Percentiles rank a stretch among this genome's conserved stretches.
Conservation (phyloP, 306 rosid genomes). For the Prunus dulcis region DNA sequence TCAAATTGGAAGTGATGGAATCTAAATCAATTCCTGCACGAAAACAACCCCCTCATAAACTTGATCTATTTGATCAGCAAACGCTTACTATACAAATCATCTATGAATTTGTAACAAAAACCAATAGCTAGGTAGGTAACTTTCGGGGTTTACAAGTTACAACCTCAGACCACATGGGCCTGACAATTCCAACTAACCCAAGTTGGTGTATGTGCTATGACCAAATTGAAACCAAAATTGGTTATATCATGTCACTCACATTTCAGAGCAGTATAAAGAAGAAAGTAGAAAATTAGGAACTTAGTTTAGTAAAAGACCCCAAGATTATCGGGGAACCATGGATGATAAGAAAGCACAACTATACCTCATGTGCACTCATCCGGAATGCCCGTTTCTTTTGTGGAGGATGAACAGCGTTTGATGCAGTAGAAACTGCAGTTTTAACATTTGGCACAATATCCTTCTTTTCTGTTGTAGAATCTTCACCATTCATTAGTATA, state of each 20-base stretch:
- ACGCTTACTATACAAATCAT: too few species aligned
- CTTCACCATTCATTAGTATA: conserved; percentile 27
- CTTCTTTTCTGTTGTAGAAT: conserved; percentile 29
- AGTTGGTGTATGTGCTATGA: neutral
- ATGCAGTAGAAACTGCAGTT: conserved; percentile 33
- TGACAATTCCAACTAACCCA: too few species aligned
- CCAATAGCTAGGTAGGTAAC: neutral
- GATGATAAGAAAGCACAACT: conserved; percentile 13
- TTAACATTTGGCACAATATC: conserved; percentile 22
- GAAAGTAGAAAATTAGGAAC: neutral
- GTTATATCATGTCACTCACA: neutral
- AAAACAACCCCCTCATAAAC: neutral
- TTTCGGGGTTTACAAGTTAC: too few species aligned
- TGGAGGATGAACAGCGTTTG: conserved; percentile 32
- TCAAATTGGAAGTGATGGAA: neutral
- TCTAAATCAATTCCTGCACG: neutral
- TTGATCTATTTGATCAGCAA: neutral
- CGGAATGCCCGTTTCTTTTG: conserved; percentile 61
- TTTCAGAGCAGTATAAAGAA: neutral
- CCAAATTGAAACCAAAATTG: neutral
- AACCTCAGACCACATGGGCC: too few species aligned
- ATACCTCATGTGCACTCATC: conserved; percentile 95
- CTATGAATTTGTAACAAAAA: too few species aligned
- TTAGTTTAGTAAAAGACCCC: neutral
- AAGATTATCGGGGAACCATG: neutral